A percentile compares a stretch with the other conserved stretches of the same genome.
These are phyloP conservation scores for Scutellaria barbata DNA, from an alignment of 257 asterid genomes.

Conservation along the genomic window DNA sequence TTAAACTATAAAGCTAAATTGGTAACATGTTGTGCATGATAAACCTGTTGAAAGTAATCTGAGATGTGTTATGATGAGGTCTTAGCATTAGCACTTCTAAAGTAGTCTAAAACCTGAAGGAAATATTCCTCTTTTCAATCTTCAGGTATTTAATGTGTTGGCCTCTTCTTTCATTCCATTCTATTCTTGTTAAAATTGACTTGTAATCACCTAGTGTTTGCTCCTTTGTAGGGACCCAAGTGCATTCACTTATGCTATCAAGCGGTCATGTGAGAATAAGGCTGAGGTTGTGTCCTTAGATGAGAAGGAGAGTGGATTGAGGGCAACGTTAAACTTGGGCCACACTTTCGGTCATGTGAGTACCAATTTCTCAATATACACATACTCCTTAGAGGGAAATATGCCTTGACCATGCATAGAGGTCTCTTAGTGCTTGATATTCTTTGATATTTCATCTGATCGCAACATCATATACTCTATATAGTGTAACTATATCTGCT, in stretches of 20 bases:
- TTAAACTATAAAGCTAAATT: constrained; percentile 10
- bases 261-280: constrained; percentile 97
- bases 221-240: constrained; percentile 66
- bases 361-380: constrained; percentile 27
- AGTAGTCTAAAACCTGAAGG: not conserved
- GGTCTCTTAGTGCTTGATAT: not conserved
- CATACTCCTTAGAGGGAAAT: constrained; percentile 19
- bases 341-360: constrained; percentile 99
- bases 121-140: not conserved
- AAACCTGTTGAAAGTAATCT: not conserved
- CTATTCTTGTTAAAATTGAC: constrained; percentile 15
- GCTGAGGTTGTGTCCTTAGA: constrained; percentile 96
- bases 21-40: not conserved
- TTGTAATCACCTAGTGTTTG: constrained; percentile 30
- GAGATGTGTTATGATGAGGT: constrained; percentile 16
- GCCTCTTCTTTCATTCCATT: not conserved
- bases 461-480: not conserved
- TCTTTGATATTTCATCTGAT: not conserved
- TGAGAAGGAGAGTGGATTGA: constrained; percentile 93
- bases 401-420: too few species aligned
- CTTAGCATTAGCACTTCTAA: constrained; percentile 12
- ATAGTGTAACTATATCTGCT: not conserved
- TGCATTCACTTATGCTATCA: constrained; percentile 90
- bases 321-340: constrained; percentile 98
- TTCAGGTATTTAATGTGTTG: constrained; percentile 1